Conservation (phyloP, 345 rosid species). For the Schrenkiella parvula region DNA sequence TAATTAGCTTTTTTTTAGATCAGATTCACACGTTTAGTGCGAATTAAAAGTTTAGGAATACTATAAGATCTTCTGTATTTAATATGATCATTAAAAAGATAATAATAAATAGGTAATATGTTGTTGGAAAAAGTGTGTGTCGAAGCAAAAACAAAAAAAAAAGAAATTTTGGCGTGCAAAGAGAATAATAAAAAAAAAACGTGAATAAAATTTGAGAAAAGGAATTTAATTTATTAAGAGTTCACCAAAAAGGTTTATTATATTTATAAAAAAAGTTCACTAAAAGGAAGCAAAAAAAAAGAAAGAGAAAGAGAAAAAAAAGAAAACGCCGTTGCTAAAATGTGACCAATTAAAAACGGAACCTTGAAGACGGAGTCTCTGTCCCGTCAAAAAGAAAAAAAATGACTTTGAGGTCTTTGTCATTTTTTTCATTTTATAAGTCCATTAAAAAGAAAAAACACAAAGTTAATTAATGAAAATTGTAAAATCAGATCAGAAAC, state of each 20-base stretch:
- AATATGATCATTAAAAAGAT: neutral
- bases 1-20: neutral
- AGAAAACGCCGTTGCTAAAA: conserved; percentile 27
- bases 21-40: conserved; percentile 21
- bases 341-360: conserved; percentile 32
- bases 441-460: neutral
- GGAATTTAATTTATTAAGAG: neutral
- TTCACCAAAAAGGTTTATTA: neutral
- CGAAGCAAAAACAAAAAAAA: neutral
- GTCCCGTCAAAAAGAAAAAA: conserved; percentile 13
- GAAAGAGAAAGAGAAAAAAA: neutral
- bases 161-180: neutral
- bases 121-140: neutral
- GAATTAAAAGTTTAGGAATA: neutral
- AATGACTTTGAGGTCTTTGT: conserved; percentile 24
- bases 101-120: neutral
- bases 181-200: neutral
- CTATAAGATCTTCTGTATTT: conserved; percentile 6
- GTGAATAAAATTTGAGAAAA: neutral
- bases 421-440: conserved; percentile 7
- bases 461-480: neutral
- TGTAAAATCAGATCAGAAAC: neutral
- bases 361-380: conserved; percentile 33
- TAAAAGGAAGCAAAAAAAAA: neutral
- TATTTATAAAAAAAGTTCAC: neutral